Conservation (phyloP, 2,329 filamentous ascomycete genomes). For the Penicillium sp. region DNA sequence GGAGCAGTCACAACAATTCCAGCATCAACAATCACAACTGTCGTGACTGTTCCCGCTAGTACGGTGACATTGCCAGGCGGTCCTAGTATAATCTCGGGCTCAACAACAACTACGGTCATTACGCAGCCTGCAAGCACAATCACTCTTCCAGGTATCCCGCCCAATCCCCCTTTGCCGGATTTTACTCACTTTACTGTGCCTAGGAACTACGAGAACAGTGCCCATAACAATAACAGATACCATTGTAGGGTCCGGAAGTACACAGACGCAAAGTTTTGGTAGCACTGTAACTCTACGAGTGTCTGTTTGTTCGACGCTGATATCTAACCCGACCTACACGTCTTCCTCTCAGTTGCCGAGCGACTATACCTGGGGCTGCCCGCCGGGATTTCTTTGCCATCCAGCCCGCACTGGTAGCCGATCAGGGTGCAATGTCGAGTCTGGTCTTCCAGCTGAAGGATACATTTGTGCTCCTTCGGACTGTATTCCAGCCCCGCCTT, state of each 20-base stretch:
- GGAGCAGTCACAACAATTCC: constrained; percentile 9
- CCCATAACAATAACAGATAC: background rate
- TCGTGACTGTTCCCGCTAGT: constrained; percentile 3
- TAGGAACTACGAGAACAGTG: background rate
- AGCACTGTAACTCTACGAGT: constrained; percentile 4
- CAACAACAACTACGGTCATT: constrained; percentile 4
- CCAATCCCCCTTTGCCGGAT: background rate
- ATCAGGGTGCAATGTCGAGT: constrained; percentile 43
- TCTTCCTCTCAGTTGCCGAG: constrained; percentile 27
- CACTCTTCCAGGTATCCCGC: background rate
- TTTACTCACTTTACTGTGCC: background rate
- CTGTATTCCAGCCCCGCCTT: constrained; percentile 42
- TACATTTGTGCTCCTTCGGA: constrained; percentile 47
- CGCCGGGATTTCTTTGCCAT: constrained; percentile 48
- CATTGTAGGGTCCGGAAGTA: background rate
- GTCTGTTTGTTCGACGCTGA: constrained; percentile 33
- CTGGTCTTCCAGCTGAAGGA: constrained; percentile 41
- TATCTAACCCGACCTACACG: constrained; percentile 35
- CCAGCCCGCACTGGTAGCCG: constrained; percentile 37
- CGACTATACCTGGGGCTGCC: constrained; percentile 48
- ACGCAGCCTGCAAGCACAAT: background rate
- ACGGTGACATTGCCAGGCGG: constrained; percentile 4
- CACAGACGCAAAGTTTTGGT: background rate
- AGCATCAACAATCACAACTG: constrained; percentile 12
- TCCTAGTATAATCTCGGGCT: constrained; percentile 8